These are phyloP conservation scores for Litchi chinensis DNA, from an alignment of 345 rosid genomes.

Conservation along the genomic window DNA sequence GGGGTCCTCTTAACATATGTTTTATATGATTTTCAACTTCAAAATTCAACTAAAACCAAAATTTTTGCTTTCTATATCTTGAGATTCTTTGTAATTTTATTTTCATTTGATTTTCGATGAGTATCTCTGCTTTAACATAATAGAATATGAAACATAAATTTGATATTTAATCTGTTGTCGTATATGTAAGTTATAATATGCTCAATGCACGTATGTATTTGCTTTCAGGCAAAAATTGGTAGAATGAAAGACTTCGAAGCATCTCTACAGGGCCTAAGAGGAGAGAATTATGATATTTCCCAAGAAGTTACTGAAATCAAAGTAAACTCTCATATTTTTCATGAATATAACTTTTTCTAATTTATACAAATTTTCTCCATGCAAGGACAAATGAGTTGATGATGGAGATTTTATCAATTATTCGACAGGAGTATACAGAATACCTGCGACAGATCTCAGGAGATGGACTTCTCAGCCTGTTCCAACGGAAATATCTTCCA, in stretches of 20 bases:
- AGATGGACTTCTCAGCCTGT: conserved; percentile 26
- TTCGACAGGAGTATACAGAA: conserved; percentile 32
- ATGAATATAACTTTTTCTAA: not conserved
- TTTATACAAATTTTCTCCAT: not conserved
- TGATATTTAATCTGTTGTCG: not conserved
- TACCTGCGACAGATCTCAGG: conserved; percentile 17
- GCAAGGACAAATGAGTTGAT: too few species aligned
- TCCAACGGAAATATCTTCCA: conserved; percentile 27
- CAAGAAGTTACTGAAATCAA: conserved; percentile 18
- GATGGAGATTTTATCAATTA: not conserved
- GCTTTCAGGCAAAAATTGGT: conserved; percentile 44
- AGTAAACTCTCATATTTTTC: not conserved
- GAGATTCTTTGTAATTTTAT: not conserved
- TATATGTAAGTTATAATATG: not conserved
- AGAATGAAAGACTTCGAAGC: conserved; percentile 32
- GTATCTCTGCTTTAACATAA: not conserved
- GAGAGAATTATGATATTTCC: conserved; percentile 29
- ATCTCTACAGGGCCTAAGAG: conserved; percentile 35
- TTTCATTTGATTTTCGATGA: not conserved
- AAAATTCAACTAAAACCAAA: too few species aligned
- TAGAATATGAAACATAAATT: not conserved
- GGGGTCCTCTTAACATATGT: too few species aligned
- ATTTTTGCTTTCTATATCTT: too few species aligned
- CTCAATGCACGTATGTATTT: not conserved
- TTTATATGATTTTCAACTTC: too few species aligned